Percentiles rank a stretch among this genome's conserved stretches.
phyloP scores from a whole-genome alignment of 2,329 filamentous ascomycete species.

The Alternaria novae-zelandiae region DNA sequence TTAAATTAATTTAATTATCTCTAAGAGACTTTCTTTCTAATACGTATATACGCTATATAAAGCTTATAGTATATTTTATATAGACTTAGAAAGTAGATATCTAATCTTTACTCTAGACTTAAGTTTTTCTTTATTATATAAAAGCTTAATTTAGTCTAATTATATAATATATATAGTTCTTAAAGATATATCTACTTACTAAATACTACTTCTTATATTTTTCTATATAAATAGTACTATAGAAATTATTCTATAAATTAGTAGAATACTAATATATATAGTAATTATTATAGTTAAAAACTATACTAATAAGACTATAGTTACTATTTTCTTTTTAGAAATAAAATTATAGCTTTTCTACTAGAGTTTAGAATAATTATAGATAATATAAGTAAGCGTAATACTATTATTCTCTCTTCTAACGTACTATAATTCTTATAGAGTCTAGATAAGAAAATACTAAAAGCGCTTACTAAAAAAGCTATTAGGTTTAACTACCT shows the following conservation, averaged over 20 bases:
- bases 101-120: conserved; percentile 42
- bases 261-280: conserved; percentile 82
- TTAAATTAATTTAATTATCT: conserved; percentile 78
- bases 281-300: conserved; percentile 36
- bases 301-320: conserved; percentile 49
- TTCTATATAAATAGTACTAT: conserved; percentile 70
- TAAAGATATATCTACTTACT: conserved; percentile 88
- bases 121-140: not conserved
- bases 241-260: conserved; percentile 74
- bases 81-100: not conserved
- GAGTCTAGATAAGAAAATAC: conserved; percentile 13
- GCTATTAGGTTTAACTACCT: conserved; percentile 21
- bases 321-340: conserved; percentile 79
- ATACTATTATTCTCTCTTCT: conserved; percentile 61
- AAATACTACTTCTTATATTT: conserved; percentile 80
- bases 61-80: conserved; percentile 66
- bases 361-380: conserved; percentile 81
- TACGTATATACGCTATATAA: conserved; percentile 72
- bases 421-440: conserved; percentile 6
- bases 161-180: conserved; percentile 84
- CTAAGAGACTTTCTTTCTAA: conserved; percentile 62
- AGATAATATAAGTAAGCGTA: conserved; percentile 71
- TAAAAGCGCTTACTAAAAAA: conserved; percentile 15
- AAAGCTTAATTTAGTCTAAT: conserved; percentile 59
- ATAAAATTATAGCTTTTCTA: conserved; percentile 74